Evolutionary conservation across 805 yeast species (phyloP), one percentile per base, ranked within the genome.

Genomic region (Lachancea meyersii): DNA sequence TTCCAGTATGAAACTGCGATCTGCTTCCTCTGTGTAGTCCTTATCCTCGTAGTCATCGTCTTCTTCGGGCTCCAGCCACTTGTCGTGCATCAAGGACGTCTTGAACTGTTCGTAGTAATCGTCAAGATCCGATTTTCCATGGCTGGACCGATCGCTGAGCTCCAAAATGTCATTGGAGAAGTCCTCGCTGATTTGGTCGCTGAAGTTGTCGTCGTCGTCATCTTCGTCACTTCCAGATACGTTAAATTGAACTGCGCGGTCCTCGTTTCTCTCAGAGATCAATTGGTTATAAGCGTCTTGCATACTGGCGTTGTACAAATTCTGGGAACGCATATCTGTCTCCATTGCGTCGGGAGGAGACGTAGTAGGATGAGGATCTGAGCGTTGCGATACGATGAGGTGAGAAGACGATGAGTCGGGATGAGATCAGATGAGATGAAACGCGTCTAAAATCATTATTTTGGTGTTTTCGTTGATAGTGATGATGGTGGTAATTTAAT

Each of bases 1-100:
- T 10, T 50, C 50, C 23, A 41, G 42, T 8, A 52, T 45, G 35
- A 54, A 54, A 33, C 57, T 51, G 24, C 43, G 50, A 38, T 54
- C 53, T 7, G 55, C 56, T 43, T 50, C 56, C 33, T 49, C 52
- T 4, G 57, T 49, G 28, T 53, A 50, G 30, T 50, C 55, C 24
- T 48, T 38, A 18, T 50, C 55, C 22, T 48, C 39, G 26, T 50
- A 47, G 23, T 50, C 51, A 18, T 44, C 41, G 13, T 49, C 53
- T 37, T 50, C 50, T 33, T 17, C 49, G 17, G 40, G 39, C 7
- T 49, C 54, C 19, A 49, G 38, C 48, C 50, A 49, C 21, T 41
- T 52, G 11, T 47, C 49, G 17, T 38, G 48, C 16, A 39, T 33
- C 27, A 49, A 22, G 13, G 53, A 51, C 27, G 45, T 44, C 47